Conservation (phyloP, 1,284 basidiomycete species). For the Austroboletus rostrupii region DNA sequence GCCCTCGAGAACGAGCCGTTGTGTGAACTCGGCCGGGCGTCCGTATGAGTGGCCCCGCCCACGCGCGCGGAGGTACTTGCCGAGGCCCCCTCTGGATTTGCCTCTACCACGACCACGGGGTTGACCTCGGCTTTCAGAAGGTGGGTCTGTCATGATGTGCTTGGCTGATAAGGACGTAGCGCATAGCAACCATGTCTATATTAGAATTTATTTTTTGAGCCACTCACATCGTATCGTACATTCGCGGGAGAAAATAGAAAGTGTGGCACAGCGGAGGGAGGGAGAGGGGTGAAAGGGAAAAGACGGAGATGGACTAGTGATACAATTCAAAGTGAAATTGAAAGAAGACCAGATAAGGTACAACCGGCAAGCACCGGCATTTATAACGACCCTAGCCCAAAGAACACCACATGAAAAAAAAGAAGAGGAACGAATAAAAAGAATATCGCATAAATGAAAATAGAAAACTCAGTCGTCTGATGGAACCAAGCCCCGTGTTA, state of each 20-base stretch:
- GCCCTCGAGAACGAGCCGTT: slow-evolving; percentile 56
- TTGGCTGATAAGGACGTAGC: too few species aligned
- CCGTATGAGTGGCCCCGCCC: slow-evolving; percentile 56
- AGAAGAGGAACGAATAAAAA: not conserved
- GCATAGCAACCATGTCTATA: too few species aligned
- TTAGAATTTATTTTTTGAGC: too few species aligned
- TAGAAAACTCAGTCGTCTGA: slow-evolving; percentile 19
- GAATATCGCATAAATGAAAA: slow-evolving; percentile 1
- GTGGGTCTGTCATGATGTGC: slow-evolving; percentile 17
- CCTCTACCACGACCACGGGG: slow-evolving; percentile 38
- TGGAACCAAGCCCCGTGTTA: slow-evolving; percentile 24
- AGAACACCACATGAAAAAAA: slow-evolving; percentile 15
- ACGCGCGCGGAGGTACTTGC: slow-evolving; percentile 67
- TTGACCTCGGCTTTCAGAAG: slow-evolving; percentile 12
- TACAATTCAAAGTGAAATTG: slow-evolving; percentile 16
- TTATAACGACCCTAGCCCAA: slow-evolving; percentile 2
- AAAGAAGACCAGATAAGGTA: slow-evolving; percentile 1
- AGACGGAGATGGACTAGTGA: slow-evolving; percentile 10
- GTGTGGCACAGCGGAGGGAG: not conserved
- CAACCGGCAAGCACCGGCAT: not conserved
- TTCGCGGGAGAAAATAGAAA: not conserved
- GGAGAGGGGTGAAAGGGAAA: not conserved
- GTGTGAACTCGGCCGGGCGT: slow-evolving; percentile 58
- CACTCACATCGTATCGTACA: too few species aligned
- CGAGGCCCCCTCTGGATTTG: slow-evolving; percentile 62